Percentiles rank a stretch among this genome's conserved stretches.
Conservation (phyloP, 768 basidiomycete genomes). For the Boletus insuetus region DNA sequence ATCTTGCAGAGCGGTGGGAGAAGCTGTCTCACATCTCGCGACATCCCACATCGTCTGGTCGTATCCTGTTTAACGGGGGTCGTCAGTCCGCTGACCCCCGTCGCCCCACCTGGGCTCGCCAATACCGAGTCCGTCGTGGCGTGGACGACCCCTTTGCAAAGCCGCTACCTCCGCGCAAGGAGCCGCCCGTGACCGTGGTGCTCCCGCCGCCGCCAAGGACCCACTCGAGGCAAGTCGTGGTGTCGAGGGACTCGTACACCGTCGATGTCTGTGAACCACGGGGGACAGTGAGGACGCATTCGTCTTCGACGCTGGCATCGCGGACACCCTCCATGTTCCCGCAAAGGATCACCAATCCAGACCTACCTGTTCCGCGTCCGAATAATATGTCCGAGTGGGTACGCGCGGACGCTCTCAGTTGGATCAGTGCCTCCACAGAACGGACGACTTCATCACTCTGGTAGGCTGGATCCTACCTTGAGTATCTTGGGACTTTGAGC, state of each 20-base stretch:
- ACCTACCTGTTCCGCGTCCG: conserved; percentile 56
- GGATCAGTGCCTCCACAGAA: conserved; percentile 21
- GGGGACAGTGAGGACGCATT: conserved; percentile 26
- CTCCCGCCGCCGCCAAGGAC: conserved; percentile 30
- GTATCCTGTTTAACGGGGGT: conserved; percentile 16
- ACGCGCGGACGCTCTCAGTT: conserved; percentile 39
- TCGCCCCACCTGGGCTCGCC: conserved; percentile 51
- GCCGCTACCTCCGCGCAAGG: conserved; percentile 21
- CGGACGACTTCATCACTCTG: conserved; percentile 5
- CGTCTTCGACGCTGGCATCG: conserved; percentile 13
- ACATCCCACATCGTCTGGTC: conserved; percentile 15
- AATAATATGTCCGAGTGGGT: conserved; percentile 50
- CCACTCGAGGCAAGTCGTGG: conserved; percentile 20
- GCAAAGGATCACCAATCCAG: conserved; percentile 41
- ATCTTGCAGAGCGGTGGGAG: conserved; percentile 32
- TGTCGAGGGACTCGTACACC: conserved; percentile 33
- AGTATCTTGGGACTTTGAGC: background rate
- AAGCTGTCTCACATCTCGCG: conserved; percentile 25
- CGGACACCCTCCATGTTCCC: conserved; percentile 36
- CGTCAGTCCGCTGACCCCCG: conserved; percentile 21
- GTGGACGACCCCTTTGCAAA: conserved; percentile 52
- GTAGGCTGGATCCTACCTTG: conserved; percentile 4
- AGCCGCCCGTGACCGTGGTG: conserved; percentile 22
- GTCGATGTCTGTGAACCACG: conserved; percentile 27
- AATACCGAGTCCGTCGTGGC: conserved; percentile 46